Evolutionary conservation across 345 rosid genomes (phyloP).

Genomic region (Camelina neglecta): DNA sequence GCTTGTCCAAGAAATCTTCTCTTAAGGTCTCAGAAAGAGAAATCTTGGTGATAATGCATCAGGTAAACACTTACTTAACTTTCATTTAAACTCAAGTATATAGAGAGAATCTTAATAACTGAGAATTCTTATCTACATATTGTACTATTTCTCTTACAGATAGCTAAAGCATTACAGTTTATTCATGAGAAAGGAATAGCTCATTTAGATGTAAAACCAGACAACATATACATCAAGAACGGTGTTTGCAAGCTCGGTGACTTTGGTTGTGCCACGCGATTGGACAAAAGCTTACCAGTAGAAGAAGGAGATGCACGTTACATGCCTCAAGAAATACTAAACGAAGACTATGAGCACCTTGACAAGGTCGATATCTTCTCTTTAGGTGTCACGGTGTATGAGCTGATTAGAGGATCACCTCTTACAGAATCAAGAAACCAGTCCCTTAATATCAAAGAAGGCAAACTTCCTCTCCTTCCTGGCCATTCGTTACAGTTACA

Average conservation of each 20-base stretch:
- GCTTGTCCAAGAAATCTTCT: slow-evolving; percentile 63
- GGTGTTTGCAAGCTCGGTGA: slow-evolving; percentile 91
- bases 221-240: slow-evolving; percentile 85
- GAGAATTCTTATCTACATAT: not conserved
- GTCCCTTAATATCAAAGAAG: slow-evolving; percentile 72
- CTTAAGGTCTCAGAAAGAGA: slow-evolving; percentile 59
- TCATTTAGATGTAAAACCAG: slow-evolving; percentile 97
- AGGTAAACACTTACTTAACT: slow-evolving; percentile 58
- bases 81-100: not conserved
- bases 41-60: slow-evolving; percentile 64
- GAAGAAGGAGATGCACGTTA: slow-evolving; percentile 99
- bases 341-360: slow-evolving; percentile 80
- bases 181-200: slow-evolving; percentile 86
- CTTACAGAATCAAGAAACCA: slow-evolving; percentile 76
- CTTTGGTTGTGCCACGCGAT: slow-evolving; percentile 93
- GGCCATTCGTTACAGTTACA: slow-evolving; percentile 87
- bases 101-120: not conserved
- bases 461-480: slow-evolving; percentile 88
- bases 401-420: slow-evolving; percentile 79
- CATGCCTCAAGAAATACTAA: slow-evolving; percentile 98
- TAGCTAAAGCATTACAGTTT: slow-evolving; percentile 80
- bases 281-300: slow-evolving; percentile 77
- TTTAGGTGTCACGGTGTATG: slow-evolving; percentile 78
- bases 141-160: slow-evolving; percentile 53
- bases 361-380: slow-evolving; percentile 96